phyloP scores from a whole-genome alignment of 768 basidiomycete species.

The Lactifluus volemus region DNA sequence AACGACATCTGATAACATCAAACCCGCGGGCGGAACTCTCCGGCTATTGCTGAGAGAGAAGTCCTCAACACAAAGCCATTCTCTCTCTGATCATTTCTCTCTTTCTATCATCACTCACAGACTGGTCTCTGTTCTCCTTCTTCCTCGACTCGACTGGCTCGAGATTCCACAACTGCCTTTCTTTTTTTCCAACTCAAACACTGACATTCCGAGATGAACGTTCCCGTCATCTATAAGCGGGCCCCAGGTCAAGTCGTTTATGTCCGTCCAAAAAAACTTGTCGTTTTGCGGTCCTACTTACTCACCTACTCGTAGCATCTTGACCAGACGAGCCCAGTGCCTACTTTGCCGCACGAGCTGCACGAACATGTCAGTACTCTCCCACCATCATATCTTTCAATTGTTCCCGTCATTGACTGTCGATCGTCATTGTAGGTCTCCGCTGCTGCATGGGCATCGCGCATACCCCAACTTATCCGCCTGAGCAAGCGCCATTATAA shows the following conservation, averaged over 20 bases:
- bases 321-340: neutral
- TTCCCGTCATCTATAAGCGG: slow-evolving; percentile 5
- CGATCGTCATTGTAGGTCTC: slow-evolving; percentile 27
- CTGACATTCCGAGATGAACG: neutral
- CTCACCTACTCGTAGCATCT: neutral
- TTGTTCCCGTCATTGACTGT: neutral
- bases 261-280: slow-evolving; percentile 2
- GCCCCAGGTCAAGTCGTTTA: slow-evolving; percentile 6
- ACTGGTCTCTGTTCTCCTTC: slow-evolving; percentile 11
- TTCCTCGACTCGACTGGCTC: slow-evolving; percentile 1
- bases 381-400: neutral
- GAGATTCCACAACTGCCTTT: neutral
- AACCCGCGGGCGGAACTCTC: too few species aligned
- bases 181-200: neutral
- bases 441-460: slow-evolving; percentile 35
- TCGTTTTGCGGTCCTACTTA: neutral
- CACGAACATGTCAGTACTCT: neutral
- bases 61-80: too few species aligned
- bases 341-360: slow-evolving; percentile 10
- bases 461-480: slow-evolving; percentile 32
- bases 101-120: neutral
- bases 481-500: slow-evolving; percentile 34
- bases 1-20: too few species aligned
- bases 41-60: too few species aligned
- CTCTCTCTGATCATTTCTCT: neutral